A percentile compares a stretch with the other conserved stretches of the same genome.
Evolutionary conservation across 1,284 basidiomycete genomes (phyloP).

Genomic region (Moesziomyces antarcticus): DNA sequence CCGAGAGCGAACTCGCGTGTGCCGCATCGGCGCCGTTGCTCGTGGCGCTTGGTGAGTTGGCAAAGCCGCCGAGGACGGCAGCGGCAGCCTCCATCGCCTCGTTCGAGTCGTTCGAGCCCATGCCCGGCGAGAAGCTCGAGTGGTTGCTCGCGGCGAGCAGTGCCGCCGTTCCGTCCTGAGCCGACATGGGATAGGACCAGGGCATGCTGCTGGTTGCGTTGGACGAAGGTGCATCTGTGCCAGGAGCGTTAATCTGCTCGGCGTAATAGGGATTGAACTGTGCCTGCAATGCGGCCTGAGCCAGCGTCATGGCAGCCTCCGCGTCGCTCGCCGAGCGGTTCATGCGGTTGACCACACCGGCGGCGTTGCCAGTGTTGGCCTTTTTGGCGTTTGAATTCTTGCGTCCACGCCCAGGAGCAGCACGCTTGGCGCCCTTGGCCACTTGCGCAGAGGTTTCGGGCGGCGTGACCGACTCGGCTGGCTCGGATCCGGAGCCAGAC

Average conservation of each 20-base stretch:
- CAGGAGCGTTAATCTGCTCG: slow-evolving; percentile 30
- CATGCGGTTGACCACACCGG: slow-evolving; percentile 36
- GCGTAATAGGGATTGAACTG: slow-evolving; percentile 51
- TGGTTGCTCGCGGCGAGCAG: slow-evolving; percentile 50
- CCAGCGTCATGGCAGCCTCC: slow-evolving; percentile 58
- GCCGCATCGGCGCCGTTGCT: slow-evolving; percentile 13
- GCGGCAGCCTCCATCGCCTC: slow-evolving; percentile 51
- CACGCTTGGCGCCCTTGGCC: slow-evolving; percentile 39
- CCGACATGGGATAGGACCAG: slow-evolving; percentile 41
- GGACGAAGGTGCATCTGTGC: slow-evolving; percentile 12
- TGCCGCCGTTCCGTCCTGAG: slow-evolving; percentile 45
- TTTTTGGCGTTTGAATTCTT: slow-evolving; percentile 47
- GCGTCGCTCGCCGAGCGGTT: slow-evolving; percentile 57
- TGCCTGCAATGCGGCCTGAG: slow-evolving; percentile 53
- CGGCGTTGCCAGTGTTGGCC: slow-evolving; percentile 44
- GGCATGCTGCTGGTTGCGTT: slow-evolving; percentile 17
- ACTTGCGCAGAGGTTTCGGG: slow-evolving; percentile 39
- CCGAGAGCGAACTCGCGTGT: slow-evolving; percentile 41
- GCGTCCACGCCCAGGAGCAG: slow-evolving; percentile 30
- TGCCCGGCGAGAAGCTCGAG: slow-evolving; percentile 41
- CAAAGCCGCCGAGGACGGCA: slow-evolving; percentile 49
- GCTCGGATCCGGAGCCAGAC: slow-evolving; percentile 37
- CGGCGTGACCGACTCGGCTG: slow-evolving; percentile 29
- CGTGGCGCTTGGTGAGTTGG: slow-evolving; percentile 24
- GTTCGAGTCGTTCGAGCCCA: slow-evolving; percentile 49